phyloP scores from a whole-genome alignment of 768 basidiomycete species.

The Panaeolus cyanescens region DNA sequence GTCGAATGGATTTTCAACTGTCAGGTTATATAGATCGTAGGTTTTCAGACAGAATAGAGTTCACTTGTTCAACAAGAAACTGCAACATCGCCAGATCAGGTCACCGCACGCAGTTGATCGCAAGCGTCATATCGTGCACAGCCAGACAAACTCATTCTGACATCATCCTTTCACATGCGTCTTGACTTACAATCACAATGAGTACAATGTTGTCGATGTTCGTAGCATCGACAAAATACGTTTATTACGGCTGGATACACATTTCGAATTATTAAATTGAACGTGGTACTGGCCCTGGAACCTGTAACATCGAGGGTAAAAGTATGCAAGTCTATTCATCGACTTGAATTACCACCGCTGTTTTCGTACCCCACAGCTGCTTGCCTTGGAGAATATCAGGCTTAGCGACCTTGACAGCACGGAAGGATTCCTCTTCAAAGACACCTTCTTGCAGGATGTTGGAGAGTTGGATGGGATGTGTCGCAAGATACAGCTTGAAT shows the following conservation, averaged over 20 bases:
- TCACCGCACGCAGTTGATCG: background rate
- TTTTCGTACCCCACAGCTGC: background rate
- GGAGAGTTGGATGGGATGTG: slow-evolving; percentile 32
- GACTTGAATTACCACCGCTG: background rate
- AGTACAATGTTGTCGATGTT: no score
- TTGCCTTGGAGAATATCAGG: background rate
- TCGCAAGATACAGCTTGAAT: slow-evolving; percentile 45
- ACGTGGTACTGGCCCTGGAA: no score
- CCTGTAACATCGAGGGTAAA: background rate
- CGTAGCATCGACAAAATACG: no score
- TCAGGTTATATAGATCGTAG: background rate
- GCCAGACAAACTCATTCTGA: background rate
- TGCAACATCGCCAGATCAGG: background rate
- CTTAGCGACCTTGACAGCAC: background rate
- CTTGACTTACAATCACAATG: no score
- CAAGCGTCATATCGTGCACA: background rate
- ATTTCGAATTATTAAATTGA: no score
- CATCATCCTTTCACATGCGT: background rate
- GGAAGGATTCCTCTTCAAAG: slow-evolving; percentile 18
- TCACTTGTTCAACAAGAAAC: background rate
- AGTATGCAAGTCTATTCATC: background rate
- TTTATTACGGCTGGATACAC: no score
- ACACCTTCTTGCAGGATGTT: slow-evolving; percentile 34
- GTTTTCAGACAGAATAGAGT: background rate
- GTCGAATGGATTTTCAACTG: background rate